Evolutionary conservation across 2,329 filamentous ascomycete species (phyloP), one percentile per base, ranked within the genome.

Genomic region (Sarocladium strictum): DNA sequence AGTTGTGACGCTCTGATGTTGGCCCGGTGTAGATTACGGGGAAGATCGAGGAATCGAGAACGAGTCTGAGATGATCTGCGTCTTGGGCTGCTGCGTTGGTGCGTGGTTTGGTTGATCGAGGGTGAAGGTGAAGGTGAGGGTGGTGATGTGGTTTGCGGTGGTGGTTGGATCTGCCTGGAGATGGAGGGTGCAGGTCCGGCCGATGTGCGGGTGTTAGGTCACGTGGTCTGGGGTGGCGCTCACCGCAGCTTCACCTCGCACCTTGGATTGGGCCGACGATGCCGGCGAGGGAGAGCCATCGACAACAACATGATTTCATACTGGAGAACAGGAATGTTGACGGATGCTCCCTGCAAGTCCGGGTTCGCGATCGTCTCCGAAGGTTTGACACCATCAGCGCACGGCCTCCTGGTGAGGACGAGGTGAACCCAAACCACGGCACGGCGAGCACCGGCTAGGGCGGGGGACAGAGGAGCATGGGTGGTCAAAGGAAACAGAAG

Each of bases 11-110:
- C 29, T 51, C 27, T 51, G 9, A n/a, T 11, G 47, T n/a, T 7
- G 5, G 10, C 27, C 47, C 10, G 27, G 27, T 33, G 26, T 51
- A 35, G 29, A 51, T 51, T 51, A 23, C 27, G 27, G 47, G 27
- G 23, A 21, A 35, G 29, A 23, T 7, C 10, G n/a, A 51, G 23
- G 43, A n/a, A 33, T 51, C 27, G 47, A 33, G 47, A 27, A 47
- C 23, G 47, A 33, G 47, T 51, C 27, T 51, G 47, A 21, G 47
- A 21, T 51, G 11, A 12, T 51, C 17, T 51, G 47, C 47, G 47
- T 51, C 47, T 51, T 24, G 29, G 3, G 19, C 15, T 4, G 47
- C 47, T 51, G 47, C 11, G 26, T 14, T 33, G 43, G 11, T 15
- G 43, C 9, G 40, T 23, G 23, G 19, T n/a, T 23, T 49, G 43